Evolutionary conservation across 225 moss, liverwort and hornwort genomes (phyloP), one percentile per base, ranked within the genome.

Genomic region (Physcomitrellopsis africana): DNA sequence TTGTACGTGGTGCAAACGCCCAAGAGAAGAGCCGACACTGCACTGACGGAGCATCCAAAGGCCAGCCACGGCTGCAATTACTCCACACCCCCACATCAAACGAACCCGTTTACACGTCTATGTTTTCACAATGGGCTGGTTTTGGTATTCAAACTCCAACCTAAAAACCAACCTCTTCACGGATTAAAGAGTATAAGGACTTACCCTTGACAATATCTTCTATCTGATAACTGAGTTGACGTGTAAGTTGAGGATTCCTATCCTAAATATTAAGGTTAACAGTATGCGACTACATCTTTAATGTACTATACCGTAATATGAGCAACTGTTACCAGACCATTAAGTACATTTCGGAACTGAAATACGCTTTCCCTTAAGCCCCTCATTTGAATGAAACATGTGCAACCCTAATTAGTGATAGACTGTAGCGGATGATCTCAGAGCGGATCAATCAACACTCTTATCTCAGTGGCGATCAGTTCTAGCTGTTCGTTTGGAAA

Each of bases 1-100:
- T 65, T 69, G 79, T 89, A 96, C 27, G 90, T 89, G 32, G 26
- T 72, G 83, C 85, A 90, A 29, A 93, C 44, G 14, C 95, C 95
- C 77, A 96, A 58, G 6, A 96, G 67, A 15, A 92, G 67, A 48
- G 93, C 89, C 60, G 86, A 88, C 63, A 84, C 56, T 47, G 86
- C 86, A 80, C 92, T 91, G 9, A 96, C 74, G 1, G 65, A 74
- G 81, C 89, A 91, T 0, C 95, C 93, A 62, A 93, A 93, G 6
- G 87, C 90, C 62, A 96, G 84, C 87, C 85, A 93, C 46, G 88
- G 90, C 92, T 95, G 91, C 89, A 87, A 51, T 22, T 58, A 64
- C 68, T 37, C 32, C 32, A 37, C 32, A 37, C 24, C 45, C 27
- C 53, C 41, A 8, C 61, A 16, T 54, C 9, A 43, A 74, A 70